Base-by-base conservation (phyloP, 768 basidiomycete genomes). In the Stropharia rugosoannulata region DNA sequence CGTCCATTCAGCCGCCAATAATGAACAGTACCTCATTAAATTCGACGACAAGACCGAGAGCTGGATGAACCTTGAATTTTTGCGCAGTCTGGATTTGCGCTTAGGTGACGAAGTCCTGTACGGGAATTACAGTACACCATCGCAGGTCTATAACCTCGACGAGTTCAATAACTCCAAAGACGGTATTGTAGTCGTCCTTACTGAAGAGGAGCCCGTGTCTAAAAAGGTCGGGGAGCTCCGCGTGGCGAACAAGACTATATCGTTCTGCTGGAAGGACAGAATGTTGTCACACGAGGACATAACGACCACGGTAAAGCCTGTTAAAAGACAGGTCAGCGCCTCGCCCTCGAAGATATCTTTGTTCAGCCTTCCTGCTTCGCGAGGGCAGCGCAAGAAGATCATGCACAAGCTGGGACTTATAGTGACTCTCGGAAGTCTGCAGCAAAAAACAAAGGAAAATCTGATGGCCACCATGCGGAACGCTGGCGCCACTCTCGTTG, bases 11-110 rank as follows among this genome's bases (percentile, higher is more conserved):
- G 59, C 66, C 49, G 54, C 59, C 19, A 62, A 44, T 22, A 65
- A 64, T 25, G 64, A 62, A 32, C 65, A 62, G 3, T 87, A 82
- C 66, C 49, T 62, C 25, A 67, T 93, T 61, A 70, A 72, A n/a
- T 93, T 91, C 64, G 90, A 92, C 62, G 90, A 93, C 64, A 70
- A 64, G 2, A 79, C 77, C 1, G 67, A 77, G 16, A 79, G 72
- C 16, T 65, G 65, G 1, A 73, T 90, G 37, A 75, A 73, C 27
- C 59, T 82, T 13, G 73, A 77, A 19, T 74, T 83, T 37, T 73
- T 93, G 65, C 83, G 90, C 29, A 64, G 63, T 5, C 78, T 76
- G 61, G 71, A 79, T 35, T 68, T 89, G 29, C 68, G 67, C 27
- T 66, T 71, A 5, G 86, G 82, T 8, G 91, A 93, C 63, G 70